Conservation (phyloP, 805 yeast genomes). For the Yarrowia divulgata region DNA sequence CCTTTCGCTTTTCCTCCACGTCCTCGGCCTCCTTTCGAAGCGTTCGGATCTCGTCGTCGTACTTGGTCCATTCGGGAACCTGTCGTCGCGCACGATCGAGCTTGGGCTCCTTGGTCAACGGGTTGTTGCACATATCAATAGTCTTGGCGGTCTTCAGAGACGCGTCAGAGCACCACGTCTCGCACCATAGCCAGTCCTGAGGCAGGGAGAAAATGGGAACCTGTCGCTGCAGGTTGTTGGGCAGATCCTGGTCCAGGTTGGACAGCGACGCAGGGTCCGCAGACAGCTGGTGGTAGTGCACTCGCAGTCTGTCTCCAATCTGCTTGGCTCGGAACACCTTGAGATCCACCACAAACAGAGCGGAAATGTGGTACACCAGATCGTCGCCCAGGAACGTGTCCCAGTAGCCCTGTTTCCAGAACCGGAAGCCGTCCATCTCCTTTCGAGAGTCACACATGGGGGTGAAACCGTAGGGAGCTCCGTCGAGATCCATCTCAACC, state of each 20-base stretch:
- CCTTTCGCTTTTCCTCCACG: background rate
- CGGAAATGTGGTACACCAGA: slow-evolving; percentile 79
- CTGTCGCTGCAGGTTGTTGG: slow-evolving; percentile 79
- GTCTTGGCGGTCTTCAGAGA: slow-evolving; percentile 70
- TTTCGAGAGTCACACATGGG: slow-evolving; percentile 85
- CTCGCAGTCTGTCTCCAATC: slow-evolving; percentile 82
- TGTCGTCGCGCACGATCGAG: slow-evolving; percentile 76
- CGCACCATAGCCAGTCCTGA: slow-evolving; percentile 92
- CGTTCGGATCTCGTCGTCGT: slow-evolving; percentile 62
- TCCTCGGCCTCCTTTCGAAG: slow-evolving; percentile 41
- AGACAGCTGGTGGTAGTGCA: slow-evolving; percentile 83
- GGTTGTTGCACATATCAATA: slow-evolving; percentile 85
- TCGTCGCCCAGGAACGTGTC: slow-evolving; percentile 62
- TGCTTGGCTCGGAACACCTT: slow-evolving; percentile 64
- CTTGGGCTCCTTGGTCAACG: slow-evolving; percentile 80
- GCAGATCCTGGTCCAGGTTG: slow-evolving; percentile 89
- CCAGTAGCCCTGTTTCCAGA: slow-evolving; percentile 98
- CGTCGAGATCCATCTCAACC: slow-evolving; percentile 70
- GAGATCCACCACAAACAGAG: slow-evolving; percentile 82
- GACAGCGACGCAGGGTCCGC: slow-evolving; percentile 79
- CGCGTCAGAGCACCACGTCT: slow-evolving; percentile 85
- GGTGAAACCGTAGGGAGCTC: slow-evolving; percentile 84
- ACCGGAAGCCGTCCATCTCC: slow-evolving; percentile 84
- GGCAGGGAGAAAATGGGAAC: slow-evolving; percentile 76
- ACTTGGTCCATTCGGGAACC: slow-evolving; percentile 77